These are phyloP conservation scores for Quercus alba DNA, from an alignment of 306 rosid species.

Conservation along the genomic window DNA sequence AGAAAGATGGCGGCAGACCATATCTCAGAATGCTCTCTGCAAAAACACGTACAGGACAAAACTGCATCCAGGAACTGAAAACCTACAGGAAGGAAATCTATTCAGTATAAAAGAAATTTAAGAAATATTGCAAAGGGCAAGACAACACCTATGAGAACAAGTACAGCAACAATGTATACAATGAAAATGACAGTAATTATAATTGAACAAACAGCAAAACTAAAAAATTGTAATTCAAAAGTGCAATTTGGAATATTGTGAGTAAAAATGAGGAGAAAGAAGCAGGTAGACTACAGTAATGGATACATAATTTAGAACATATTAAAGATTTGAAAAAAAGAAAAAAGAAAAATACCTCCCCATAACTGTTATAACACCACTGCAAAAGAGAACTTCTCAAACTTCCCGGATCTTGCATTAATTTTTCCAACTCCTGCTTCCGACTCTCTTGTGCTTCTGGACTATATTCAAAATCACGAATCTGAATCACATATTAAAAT, in stretches of 20 bases:
- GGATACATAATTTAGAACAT: not conserved
- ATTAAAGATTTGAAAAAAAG: not conserved
- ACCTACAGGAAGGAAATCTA: constrained; percentile 49
- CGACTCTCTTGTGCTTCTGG: constrained; percentile 73
- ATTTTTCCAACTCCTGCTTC: constrained; percentile 75
- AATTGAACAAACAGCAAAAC: constrained; percentile 1
- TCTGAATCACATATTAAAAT: constrained; percentile 44
- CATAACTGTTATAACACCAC: constrained; percentile 90
- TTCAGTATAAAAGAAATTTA: constrained; percentile 4
- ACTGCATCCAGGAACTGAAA: constrained; percentile 98
- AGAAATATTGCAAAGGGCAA: not conserved
- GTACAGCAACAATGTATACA: not conserved
- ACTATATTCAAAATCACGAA: constrained; percentile 85
- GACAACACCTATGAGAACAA: not conserved
- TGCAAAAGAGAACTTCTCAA: constrained; percentile 80
- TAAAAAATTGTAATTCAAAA: constrained; percentile 1
- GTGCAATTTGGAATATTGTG: not conserved
- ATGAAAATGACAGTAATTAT: not conserved
- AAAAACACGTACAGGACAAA: constrained; percentile 75
- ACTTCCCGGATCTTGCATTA: constrained; percentile 78
- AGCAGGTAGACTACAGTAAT: not conserved
- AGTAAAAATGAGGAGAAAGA: not conserved
- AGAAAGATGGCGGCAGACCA: constrained; percentile 86
- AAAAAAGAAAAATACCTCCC: constrained; percentile 54
- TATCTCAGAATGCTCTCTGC: constrained; percentile 94